A percentile compares a stretch with the other conserved stretches of the same genome.
These are phyloP conservation scores for Sordariomycetes sp. DNA, from an alignment of 2,329 filamentous ascomycete genomes.

Conservation along the genomic window DNA sequence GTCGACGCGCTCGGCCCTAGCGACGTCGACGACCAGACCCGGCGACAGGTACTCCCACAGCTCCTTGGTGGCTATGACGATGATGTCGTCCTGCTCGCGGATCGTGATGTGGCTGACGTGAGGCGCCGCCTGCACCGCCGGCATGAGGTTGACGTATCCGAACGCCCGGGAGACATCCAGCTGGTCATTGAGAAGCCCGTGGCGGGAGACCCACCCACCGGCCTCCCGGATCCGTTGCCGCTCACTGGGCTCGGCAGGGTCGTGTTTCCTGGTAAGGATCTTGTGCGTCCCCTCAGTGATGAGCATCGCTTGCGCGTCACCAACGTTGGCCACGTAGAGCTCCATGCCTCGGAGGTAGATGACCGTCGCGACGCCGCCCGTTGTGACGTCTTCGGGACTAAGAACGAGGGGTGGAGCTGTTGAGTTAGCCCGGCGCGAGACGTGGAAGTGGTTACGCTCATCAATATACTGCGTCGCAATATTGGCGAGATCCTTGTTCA, in stretches of 20 bases:
- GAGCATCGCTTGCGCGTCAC: constrained; percentile 88
- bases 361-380: constrained; percentile 84
- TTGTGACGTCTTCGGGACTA: constrained; percentile 77
- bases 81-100: constrained; percentile 82
- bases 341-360: constrained; percentile 83
- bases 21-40: constrained; percentile 83
- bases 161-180: constrained; percentile 90
- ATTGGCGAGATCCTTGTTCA: constrained; percentile 91
- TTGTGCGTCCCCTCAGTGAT: constrained; percentile 78
- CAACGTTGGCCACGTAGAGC: constrained; percentile 88
- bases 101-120: constrained; percentile 68
- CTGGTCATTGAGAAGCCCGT: constrained; percentile 83
- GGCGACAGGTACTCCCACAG: constrained; percentile 91
- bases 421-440: constrained; percentile 57
- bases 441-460: constrained; percentile 41
- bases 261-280: constrained; percentile 81
- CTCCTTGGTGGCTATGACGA: constrained; percentile 80
- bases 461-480: constrained; percentile 71
- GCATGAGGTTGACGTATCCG: constrained; percentile 86
- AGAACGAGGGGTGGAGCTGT: constrained; percentile 63
- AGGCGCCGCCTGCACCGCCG: constrained; percentile 82
- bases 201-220: constrained; percentile 88
- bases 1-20: constrained; percentile 72
- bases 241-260: constrained; percentile 76
- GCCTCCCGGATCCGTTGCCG: constrained; percentile 84